phyloP scores from a whole-genome alignment of 2,329 filamentous ascomycete genomes.

The Periconia sp. region DNA sequence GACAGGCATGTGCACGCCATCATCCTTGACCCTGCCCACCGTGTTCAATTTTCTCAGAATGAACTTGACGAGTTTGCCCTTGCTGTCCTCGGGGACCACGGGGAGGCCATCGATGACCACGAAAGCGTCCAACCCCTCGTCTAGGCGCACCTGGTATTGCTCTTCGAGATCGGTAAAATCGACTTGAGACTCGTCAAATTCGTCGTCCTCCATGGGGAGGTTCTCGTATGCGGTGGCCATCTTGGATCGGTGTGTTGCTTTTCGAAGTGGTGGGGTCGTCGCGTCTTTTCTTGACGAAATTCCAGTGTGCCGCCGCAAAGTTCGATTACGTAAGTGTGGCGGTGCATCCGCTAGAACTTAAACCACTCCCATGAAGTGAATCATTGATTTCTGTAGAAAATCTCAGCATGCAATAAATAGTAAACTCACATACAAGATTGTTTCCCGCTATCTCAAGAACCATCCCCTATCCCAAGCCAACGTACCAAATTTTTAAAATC shows the following conservation, averaged over 20 bases:
- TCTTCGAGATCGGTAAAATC: constrained; percentile 93
- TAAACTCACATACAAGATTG: no score
- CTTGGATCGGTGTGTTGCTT: constrained; percentile 44
- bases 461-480: no score
- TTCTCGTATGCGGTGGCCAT: constrained; percentile 96
- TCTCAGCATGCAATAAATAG: no score
- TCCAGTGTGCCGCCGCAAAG: constrained; percentile 25
- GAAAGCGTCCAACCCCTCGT: constrained; percentile 95
- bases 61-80: constrained; percentile 94
- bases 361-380: no score
- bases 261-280: constrained; percentile 18
- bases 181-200: constrained; percentile 91
- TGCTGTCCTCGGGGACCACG: constrained; percentile 83
- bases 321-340: not conserved
- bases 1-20: constrained; percentile 91
- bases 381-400: no score
- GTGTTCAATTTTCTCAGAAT: constrained; percentile 88
- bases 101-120: constrained; percentile 95
- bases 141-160: constrained; percentile 92
- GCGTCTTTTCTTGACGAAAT: constrained; percentile 23
- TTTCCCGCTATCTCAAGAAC: no score
- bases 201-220: constrained; percentile 80
- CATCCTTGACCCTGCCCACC: constrained; percentile 82
- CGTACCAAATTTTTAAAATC: no score
- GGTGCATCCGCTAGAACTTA: not conserved